Evolutionary conservation across 208 protist genomes (phyloP).

Genomic region (Crithidia mellificae): DNA sequence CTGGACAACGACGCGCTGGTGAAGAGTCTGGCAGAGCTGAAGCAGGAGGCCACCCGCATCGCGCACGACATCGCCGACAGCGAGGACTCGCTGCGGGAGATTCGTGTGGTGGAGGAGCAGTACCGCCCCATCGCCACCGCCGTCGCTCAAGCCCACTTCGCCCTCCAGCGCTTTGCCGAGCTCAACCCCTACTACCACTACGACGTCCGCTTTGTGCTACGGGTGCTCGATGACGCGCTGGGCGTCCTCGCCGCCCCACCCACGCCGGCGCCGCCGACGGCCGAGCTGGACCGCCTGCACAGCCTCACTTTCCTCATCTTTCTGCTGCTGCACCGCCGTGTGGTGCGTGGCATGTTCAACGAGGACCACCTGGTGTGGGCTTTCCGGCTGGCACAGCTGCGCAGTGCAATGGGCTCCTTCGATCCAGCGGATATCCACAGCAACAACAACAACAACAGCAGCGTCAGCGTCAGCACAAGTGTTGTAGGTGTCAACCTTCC

Average conservation of each 20-base stretch:
- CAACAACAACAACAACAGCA: background rate
- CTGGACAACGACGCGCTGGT: slow-evolving; percentile 98
- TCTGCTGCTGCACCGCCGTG: slow-evolving; percentile 68
- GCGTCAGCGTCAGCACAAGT: background rate
- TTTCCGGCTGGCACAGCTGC: slow-evolving; percentile 92
- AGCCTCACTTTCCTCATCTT: slow-evolving; percentile 70
- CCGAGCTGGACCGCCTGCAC: slow-evolving; percentile 26
- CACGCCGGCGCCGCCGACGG: slow-evolving; percentile 5
- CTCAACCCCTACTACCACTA: slow-evolving; percentile 97
- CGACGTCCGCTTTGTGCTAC: slow-evolving; percentile 95
- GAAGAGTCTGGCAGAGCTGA: slow-evolving; percentile 93
- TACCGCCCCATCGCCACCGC: slow-evolving; percentile 94
- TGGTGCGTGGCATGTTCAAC: slow-evolving; percentile 92
- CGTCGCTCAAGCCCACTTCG: slow-evolving; percentile 95
- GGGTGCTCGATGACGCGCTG: slow-evolving; percentile 89
- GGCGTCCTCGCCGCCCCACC: slow-evolving; percentile 38
- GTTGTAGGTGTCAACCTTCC: background rate
- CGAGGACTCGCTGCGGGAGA: slow-evolving; percentile 90
- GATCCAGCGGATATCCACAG: background rate
- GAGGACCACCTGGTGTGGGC: slow-evolving; percentile 94
- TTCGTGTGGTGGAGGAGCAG: slow-evolving; percentile 73
- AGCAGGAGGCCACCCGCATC: slow-evolving; percentile 91
- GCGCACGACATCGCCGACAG: slow-evolving; percentile 91
- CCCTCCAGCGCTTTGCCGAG: slow-evolving; percentile 91
- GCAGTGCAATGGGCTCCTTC: slow-evolving; percentile 53